Evolutionary conservation across 192 early-diverging fungal genomes (phyloP).

Genomic region (Mortierella claussenii): DNA sequence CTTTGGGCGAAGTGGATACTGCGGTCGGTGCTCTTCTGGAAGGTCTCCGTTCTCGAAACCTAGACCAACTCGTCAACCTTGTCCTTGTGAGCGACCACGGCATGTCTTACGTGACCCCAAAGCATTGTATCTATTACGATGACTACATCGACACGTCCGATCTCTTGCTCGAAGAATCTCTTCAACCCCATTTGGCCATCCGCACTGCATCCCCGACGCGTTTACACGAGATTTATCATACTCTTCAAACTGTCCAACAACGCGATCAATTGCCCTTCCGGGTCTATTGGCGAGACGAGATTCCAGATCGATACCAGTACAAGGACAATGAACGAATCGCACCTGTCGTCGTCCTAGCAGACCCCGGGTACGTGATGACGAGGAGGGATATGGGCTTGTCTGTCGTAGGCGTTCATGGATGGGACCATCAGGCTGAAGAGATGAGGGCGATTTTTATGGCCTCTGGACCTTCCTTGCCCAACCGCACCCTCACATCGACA

Average conservation of each 20-base stretch:
- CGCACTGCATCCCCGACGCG: slow-evolving; percentile 61
- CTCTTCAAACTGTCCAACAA: slow-evolving; percentile 55
- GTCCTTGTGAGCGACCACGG: slow-evolving; percentile 88
- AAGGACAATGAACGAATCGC: slow-evolving; percentile 70
- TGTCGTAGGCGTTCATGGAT: slow-evolving; percentile 81
- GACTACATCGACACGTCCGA: slow-evolving; percentile 69
- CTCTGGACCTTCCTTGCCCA: slow-evolving; percentile 71
- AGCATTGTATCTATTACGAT: slow-evolving; percentile 78
- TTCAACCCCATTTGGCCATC: slow-evolving; percentile 70
- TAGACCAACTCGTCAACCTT: slow-evolving; percentile 74
- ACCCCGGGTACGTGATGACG: slow-evolving; percentile 70
- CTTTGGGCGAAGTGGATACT: slow-evolving; percentile 32
- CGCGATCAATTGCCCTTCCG: slow-evolving; percentile 61
- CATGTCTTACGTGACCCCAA: slow-evolving; percentile 70
- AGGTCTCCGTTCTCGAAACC: slow-evolving; percentile 66
- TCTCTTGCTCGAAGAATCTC: slow-evolving; percentile 39
- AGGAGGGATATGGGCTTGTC: slow-evolving; percentile 47
- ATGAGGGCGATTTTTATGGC: slow-evolving; percentile 93
- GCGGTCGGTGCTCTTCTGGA: slow-evolving; percentile 68
- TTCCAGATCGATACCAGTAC: slow-evolving; percentile 83
- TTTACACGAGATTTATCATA: slow-evolving; percentile 61
- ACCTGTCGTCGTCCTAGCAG: slow-evolving; percentile 78
- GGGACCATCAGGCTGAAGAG: slow-evolving; percentile 74
- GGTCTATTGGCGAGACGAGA: slow-evolving; percentile 77
- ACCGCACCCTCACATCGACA: slow-evolving; percentile 3